Evolutionary conservation across 345 rosid species (phyloP), one percentile per base, ranked within the genome.

Genomic region (Eucalyptus guilfoylei): DNA sequence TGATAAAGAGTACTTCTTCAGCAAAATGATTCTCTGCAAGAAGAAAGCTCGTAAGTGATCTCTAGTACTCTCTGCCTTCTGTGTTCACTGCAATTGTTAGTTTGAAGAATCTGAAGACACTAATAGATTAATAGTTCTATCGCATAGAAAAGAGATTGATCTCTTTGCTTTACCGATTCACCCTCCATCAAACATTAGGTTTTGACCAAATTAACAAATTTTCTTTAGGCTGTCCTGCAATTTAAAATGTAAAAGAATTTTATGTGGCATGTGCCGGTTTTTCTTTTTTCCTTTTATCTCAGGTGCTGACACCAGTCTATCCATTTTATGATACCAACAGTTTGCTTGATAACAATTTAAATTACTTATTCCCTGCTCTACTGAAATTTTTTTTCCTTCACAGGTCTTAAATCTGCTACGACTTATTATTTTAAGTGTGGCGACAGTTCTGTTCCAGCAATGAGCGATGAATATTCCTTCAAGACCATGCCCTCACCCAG

Each of bases 391-490:
- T 76, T 72, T 76, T 12, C 47, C 6, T 87, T 88, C 42, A 37
- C 92, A 97, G 98, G 93, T 91, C 95, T 97, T 88, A 94, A 95
- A 89, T 95, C 95, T 64, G 95, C 87, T 76, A 91, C 91, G 3
- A 95, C 91, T 88, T 97, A 96, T 83, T 96, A 91, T 89, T 96
- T 92, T 50, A 94, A 86, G 91, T 97, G 98, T 34, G 98, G 99
- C 9, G 98, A 96, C 90, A 94, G 97, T 91, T 93, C 95, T 85
- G 37, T 93, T 85, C 92, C 95, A n/a, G 98, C 98, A 48, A 93
- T 96, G 96, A 97, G 98, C 58, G 91, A 93, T 13, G 97, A 95
- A 83, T 88, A 87, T 86, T 91, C 89, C 60, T 96, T 97, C 87
- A 92, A 91, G 90, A 96, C 95, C 40, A 88, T 96, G 88, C 97